Conservation (phyloP, 176 grass and related monocot genomes). For the Microstegium vimineum region DNA sequence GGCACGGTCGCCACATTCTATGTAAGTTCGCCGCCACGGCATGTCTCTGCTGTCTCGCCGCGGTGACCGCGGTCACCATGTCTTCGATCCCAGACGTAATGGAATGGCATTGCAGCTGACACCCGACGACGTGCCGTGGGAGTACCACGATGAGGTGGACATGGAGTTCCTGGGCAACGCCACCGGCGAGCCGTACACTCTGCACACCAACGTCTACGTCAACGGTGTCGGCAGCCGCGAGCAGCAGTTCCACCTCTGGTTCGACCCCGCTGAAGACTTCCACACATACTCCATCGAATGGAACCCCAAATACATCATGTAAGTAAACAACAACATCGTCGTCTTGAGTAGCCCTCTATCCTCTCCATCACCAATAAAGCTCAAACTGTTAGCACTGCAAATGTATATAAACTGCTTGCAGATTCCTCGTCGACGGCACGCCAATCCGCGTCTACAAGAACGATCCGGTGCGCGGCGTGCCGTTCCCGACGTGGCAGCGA, state of each 20-base stretch:
- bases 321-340: not conserved
- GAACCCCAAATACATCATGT: constrained; percentile 72
- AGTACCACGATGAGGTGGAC: constrained; percentile 72
- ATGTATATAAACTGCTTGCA: not conserved
- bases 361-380: not conserved
- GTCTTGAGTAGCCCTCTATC: not conserved
- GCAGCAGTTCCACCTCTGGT: constrained; percentile 72
- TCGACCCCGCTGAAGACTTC: constrained; percentile 59
- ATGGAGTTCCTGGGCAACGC: constrained; percentile 73
- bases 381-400: not conserved
- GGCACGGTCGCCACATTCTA: constrained; percentile 77
- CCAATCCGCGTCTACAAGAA: constrained; percentile 38
- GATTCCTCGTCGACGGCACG: constrained; percentile 35
- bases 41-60: not conserved
- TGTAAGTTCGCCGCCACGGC: constrained; percentile 20
- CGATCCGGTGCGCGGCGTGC: not conserved
- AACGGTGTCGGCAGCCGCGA: constrained; percentile 50
- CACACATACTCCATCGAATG: constrained; percentile 80
- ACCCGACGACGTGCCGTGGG: constrained; percentile 36
- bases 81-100: not conserved
- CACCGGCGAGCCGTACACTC: constrained; percentile 57
- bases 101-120: constrained; percentile 13
- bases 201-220: constrained; percentile 70
- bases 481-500: constrained; percentile 41
- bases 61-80: not conserved